Base-by-base conservation (phyloP, 805 yeast genomes). In the Suhomyces faveliae region DNA sequence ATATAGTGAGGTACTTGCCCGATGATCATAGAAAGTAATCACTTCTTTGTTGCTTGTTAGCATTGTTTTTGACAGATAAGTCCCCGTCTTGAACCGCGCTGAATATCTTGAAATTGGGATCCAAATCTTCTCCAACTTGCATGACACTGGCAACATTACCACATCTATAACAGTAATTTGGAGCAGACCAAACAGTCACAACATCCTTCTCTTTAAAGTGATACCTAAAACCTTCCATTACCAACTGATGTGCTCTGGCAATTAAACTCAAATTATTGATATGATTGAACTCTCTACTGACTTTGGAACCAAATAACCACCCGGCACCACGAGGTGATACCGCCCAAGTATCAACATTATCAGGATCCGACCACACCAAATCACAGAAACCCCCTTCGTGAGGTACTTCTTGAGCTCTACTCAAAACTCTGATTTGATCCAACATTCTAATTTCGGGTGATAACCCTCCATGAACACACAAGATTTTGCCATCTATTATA, bases 341-440 rank as follows among this genome's bases (percentile, higher is more conserved):
- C 19, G 96, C 97, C 99, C 99, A 92, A 10, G 96, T 89, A 58
- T 89, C 97, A 39, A 91, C 96, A 60, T 91, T 91, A 65, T 92
- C 98, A 1, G 99, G 99, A 63, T 92, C 99, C 17, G 95, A 85
- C 99, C 99, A 92, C 35, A 92, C 91, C 59, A 92, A 79, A 67
- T 92, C 99, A 63, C 97, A 94, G 67, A 92, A 92, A 2, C 97
- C 98, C 57, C 99, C 99, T 71, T 92, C 99, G 66, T 94, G 98
- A 2, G 99, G 99, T 42, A 92, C 97, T 69, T 92, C 98, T 68
- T 92, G 98, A 3, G 98, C 98, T 61, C 99, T 79, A 45, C 94
- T 86, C 49, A 92, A 74, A 15, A 92, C 98, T 59, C 98, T 77
- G 55, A 92, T 90, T 69, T 92, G 99, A 67, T 92, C 99, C 56